Evolutionary conservation across 352 stramenopile species (phyloP).

Genomic region (Phytopythium aichiense): DNA sequence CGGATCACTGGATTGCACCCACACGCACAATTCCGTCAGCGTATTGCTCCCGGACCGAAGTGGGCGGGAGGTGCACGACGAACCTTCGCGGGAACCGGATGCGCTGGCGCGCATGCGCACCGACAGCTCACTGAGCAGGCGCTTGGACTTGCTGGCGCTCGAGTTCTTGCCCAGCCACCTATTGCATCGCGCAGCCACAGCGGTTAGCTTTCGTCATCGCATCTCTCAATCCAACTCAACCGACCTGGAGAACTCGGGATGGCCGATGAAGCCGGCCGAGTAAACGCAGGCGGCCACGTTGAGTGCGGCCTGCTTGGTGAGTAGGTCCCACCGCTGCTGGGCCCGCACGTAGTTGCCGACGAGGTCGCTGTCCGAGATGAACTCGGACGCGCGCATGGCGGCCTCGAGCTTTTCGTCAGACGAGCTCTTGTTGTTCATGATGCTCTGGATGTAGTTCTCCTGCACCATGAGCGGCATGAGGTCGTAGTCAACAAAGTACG

Average conservation of each 20-base stretch:
- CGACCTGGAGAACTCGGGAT: constrained; percentile 87
- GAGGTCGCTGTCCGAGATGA: constrained; percentile 87
- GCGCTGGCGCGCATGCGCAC: constrained; percentile 92
- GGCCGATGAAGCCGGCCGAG: constrained; percentile 81
- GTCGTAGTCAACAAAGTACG: constrained; percentile 99
- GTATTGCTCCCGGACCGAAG: not conserved
- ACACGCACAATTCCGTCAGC: constrained; percentile 1
- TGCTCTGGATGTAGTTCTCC: constrained; percentile 83
- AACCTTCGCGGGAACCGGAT: constrained; percentile 81
- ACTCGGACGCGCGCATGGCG: constrained; percentile 87
- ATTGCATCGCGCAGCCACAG: constrained; percentile 20
- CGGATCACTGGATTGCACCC: constrained; percentile 61
- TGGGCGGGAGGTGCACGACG: not conserved
- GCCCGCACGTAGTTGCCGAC: constrained; percentile 72
- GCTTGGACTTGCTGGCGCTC: constrained; percentile 92
- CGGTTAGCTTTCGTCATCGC: not conserved
- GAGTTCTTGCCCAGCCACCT: constrained; percentile 98
- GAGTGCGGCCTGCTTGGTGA: constrained; percentile 89
- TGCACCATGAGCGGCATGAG: constrained; percentile 97
- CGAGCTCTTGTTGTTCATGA: constrained; percentile 68
- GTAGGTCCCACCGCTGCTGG: constrained; percentile 93
- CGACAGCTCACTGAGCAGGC: constrained; percentile 93
- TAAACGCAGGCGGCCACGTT: constrained; percentile 87
- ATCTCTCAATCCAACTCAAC: constrained; percentile 3
- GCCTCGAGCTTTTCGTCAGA: constrained; percentile 80